Evolutionary conservation across 495 filamentous ascomycete genomes (phyloP), one percentile per base, ranked within the genome.

Genomic region (Friedmanniomyces simplex): DNA sequence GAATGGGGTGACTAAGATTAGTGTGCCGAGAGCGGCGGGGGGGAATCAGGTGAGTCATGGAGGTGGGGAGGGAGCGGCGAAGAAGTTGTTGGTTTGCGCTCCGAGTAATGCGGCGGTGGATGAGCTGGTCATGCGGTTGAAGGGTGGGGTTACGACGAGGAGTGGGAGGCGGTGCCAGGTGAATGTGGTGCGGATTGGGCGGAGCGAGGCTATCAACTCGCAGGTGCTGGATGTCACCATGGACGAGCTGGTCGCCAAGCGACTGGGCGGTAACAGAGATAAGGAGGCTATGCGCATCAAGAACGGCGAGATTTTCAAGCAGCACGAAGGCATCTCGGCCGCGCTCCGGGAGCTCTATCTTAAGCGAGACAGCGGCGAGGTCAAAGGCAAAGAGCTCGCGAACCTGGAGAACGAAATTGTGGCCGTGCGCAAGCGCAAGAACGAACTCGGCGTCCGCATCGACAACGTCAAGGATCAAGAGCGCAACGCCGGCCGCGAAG

Each of bases 91-190:
- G 32, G 85, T 98, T 22, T 98, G 93, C 63, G 93, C 93, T 24
- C 93, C 93, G 24, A 95, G 89, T 76, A 98, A 98, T 68, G 93
- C 93, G 4, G 93, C 93, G 24, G 93, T 97, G 1, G 93, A 98
- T 67, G 93, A 98, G 69, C 71, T 98, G 52, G 93, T 98, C 14
- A 82, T 96, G 69, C 83, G 93, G 71, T 82, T 98, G 63, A 96
- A 93, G 72, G 74, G 84, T 49, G 93, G 93, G 2, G 78, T 97
- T 46, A 95, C 84, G 65, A 90, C 87, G 0, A 72, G 79, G 51
- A 80, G 79, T 42, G 94, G 94, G 0, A 74, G 80, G 14, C 67
- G 73, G 6, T 82, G 87, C 60, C 85, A 83, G 61, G 74, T 95
- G 59, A 87, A 86, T 16, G 85, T 98, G 18, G 79, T 98, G 48